Percentiles rank a stretch among this genome's conserved stretches.
Conservation (phyloP, 2,329 filamentous ascomycete species). For the Alternaria triticimaculans region DNA sequence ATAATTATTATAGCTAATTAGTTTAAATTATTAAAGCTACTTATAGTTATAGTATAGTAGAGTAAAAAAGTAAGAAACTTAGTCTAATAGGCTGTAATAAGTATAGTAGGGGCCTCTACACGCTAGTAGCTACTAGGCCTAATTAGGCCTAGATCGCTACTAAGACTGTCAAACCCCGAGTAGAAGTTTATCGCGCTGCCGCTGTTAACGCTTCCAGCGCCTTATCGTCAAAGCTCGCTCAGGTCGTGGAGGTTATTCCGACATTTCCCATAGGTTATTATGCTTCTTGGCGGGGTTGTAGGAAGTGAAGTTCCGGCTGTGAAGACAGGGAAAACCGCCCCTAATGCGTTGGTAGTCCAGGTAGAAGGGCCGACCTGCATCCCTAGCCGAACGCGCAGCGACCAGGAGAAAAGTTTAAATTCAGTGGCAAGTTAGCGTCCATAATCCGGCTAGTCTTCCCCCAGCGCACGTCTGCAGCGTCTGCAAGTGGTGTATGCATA, state of each 20-base stretch:
- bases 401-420: conserved; percentile 30
- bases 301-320: conserved; percentile 25
- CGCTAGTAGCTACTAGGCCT: too few species aligned
- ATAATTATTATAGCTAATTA: too few species aligned
- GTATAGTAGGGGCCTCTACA: too few species aligned
- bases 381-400: conserved; percentile 21
- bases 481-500: conserved; percentile 27
- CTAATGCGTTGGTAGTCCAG: conserved; percentile 21
- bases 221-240: conserved; percentile 1
- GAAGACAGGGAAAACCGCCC: conserved; percentile 18
- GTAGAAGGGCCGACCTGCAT: conserved; percentile 32
- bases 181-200: conserved; percentile 20
- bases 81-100: too few species aligned
- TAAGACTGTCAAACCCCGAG: too few species aligned
- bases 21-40: too few species aligned
- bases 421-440: conserved; percentile 38
- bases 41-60: too few species aligned
- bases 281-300: conserved; percentile 22
- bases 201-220: conserved; percentile 13
- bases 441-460: conserved; percentile 27
- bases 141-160: too few species aligned
- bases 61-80: too few species aligned
- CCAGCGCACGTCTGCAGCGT: conserved; percentile 13
- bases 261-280: conserved; percentile 18
- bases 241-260: conserved; percentile 29